phyloP scores from a whole-genome alignment of 2,329 filamentous ascomycete genomes.

The Fusarium irregulare region DNA sequence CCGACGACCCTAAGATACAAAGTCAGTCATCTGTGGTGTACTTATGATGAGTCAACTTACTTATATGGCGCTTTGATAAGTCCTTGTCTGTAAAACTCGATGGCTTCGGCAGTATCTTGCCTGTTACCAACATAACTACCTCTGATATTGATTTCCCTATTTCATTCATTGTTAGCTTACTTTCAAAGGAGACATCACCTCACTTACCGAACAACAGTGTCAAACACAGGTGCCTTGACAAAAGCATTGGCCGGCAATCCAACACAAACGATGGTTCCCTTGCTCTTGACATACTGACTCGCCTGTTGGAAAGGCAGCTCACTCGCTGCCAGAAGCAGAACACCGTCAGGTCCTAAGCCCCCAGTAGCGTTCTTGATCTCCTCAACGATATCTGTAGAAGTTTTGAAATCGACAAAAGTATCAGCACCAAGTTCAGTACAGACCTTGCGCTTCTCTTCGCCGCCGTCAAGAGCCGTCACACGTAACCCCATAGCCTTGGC shows the following conservation, averaged over 20 bases:
- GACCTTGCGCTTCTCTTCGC: conserved; percentile 80
- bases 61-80: conserved; percentile 88
- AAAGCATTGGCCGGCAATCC: conserved; percentile 85
- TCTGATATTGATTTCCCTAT: conserved; percentile 85
- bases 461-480: conserved; percentile 82
- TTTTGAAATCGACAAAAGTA: conserved; percentile 81
- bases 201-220: conserved; percentile 71
- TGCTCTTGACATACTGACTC: conserved; percentile 81
- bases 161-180: conserved; percentile 11
- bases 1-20: conserved; percentile 65
- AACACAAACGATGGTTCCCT: conserved; percentile 84
- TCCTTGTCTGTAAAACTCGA: conserved; percentile 85
- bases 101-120: conserved; percentile 83
- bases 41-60: not conserved
- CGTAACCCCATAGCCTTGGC: conserved; percentile 87
- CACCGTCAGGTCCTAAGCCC: conserved; percentile 84
- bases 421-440: conserved; percentile 75
- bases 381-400: conserved; percentile 77
- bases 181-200: no score
- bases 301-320: conserved; percentile 96
- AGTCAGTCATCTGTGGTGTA: not conserved
- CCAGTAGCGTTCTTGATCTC: conserved; percentile 79
- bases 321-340: conserved; percentile 82
- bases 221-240: conserved; percentile 85
- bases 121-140: conserved; percentile 92